Evolutionary conservation across 768 basidiomycete genomes (phyloP).

Genomic region (Mycena metata): DNA sequence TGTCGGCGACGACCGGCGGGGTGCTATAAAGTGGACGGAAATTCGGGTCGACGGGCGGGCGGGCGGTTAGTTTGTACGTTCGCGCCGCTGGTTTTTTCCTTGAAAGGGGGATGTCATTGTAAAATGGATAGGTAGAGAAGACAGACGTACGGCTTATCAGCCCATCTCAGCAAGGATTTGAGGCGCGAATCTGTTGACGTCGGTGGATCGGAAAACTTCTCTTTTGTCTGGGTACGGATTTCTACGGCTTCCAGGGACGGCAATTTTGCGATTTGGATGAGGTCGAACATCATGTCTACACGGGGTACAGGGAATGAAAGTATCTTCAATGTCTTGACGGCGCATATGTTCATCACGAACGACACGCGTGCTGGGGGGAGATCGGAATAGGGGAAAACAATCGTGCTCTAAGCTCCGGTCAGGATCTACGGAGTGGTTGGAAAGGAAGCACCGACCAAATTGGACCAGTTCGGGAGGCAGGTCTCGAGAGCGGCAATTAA

Average conservation of each 20-base stretch:
- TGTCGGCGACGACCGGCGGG: not conserved
- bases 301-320: not conserved
- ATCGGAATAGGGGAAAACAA: not conserved
- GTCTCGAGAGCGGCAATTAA: not conserved
- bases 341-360: slow-evolving; percentile 4
- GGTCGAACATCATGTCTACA: not conserved
- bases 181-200: not conserved
- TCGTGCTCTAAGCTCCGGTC: not conserved
- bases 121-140: not conserved
- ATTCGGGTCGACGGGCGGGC: not conserved
- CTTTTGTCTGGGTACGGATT: not conserved
- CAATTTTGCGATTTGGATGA: not conserved
- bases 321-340: not conserved
- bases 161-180: slow-evolving; percentile 6
- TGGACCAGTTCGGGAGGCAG: slow-evolving; percentile 13
- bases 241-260: slow-evolving; percentile 12
- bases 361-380: not conserved
- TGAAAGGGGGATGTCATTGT: too few relatives aligned
- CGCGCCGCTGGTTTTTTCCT: not conserved
- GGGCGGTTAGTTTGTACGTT: not conserved
- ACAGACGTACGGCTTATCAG: not conserved
- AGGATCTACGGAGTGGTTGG: not conserved
- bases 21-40: not conserved
- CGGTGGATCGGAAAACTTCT: not conserved
- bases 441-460: not conserved